Base-by-base conservation (phyloP, 805 yeast species). In the Starmerella lactis-condensi region DNA sequence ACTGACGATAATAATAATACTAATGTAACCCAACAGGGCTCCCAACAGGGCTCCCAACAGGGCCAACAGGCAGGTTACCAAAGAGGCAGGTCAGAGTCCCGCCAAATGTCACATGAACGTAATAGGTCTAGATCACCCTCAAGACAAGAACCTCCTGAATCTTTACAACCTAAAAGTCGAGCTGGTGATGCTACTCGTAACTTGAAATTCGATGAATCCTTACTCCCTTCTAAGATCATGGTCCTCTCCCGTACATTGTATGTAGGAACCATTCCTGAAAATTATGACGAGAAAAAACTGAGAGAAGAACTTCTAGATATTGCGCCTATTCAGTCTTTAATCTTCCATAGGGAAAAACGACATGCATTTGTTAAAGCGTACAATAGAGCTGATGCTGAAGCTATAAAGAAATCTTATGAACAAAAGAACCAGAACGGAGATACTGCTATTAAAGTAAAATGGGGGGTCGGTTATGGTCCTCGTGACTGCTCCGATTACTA, bases 401-500 rank as follows among this genome's bases (percentile, higher is more conserved):
- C 62, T 38, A 82, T 82, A 10, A 65, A 81, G 35, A 61, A 66
- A 24, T 67, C 71, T 25, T 81, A 83, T 57, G 65, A 64, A 19
- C 53, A 54, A 25, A 46, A 49, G 35, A 70, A 70, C 47, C 69
- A 72, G 43, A 73, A 72, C 39, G 74, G 75, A 24, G 53, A 67
- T 7, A 57, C 60, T 50, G 59, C 69, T 43, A 60, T 89, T 43
- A 69, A 96, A 56, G 78, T 91, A 4, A 67, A 94, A 51, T 89
- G 98, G 98, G 98, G 96, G 43, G 96, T 89, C 39, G 98, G 98
- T 1, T 89, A 77, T 49, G 98, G 98, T 4, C 98, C 98, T 33
- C 71, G 98, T 60, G 96, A 89, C 53, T 85, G 96, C 60, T 79
- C 93, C 53, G 91, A 89, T 55, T 89, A 89, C 55, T 83, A 74